Evolutionary conservation across 345 rosid species (phyloP), one percentile per base, ranked within the genome.

Genomic region (Limnanthes douglasii): DNA sequence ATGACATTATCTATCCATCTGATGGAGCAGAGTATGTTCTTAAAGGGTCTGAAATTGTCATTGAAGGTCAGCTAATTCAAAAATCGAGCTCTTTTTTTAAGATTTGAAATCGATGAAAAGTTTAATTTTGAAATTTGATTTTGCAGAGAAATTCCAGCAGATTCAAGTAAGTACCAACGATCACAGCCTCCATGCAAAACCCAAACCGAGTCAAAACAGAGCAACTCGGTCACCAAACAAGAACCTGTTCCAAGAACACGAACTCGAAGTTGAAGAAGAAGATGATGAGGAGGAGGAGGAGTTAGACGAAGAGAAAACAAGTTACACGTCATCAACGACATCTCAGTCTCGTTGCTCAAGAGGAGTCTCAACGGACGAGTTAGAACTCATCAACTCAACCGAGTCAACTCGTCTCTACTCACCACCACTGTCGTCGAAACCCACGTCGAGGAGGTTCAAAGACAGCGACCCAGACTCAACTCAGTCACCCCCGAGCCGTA

Each of bases 1-100:
- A 73, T 46, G 97, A 86, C 49, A 45, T 65, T n/a, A 73, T 82
- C 25, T 56, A 54, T 38, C 88, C 88, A 7, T 56, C 85, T 5
- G 93, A 75, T 27, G 79, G 79, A 64, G 75, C 78, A 33, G 97
- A 86, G 21, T 78, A 62, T 50, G 94, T 86, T 0, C 79, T 86
- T 47, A 86, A 86, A 65, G 97, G 97, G 10, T 86, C 97, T n/a
- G 93, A 86, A 38, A 47, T 86, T 39, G 34, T 70, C 22, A 49
- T 55, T 18, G 50, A 59, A 17, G 84, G 76, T 73, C 18, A 53
- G 60, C 43, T 22, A 18, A 15, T 19, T 18, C 8, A 3, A 2
- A 33, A 21, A 2, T 18, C 39, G 5, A 8, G 21, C 23, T 6
- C 13, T 12, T 27, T 34, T 3, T 9, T 41, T 22, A 11, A 13